Base-by-base conservation (phyloP, 2,329 filamentous ascomycete species). In the Xylariaceae sp. region DNA sequence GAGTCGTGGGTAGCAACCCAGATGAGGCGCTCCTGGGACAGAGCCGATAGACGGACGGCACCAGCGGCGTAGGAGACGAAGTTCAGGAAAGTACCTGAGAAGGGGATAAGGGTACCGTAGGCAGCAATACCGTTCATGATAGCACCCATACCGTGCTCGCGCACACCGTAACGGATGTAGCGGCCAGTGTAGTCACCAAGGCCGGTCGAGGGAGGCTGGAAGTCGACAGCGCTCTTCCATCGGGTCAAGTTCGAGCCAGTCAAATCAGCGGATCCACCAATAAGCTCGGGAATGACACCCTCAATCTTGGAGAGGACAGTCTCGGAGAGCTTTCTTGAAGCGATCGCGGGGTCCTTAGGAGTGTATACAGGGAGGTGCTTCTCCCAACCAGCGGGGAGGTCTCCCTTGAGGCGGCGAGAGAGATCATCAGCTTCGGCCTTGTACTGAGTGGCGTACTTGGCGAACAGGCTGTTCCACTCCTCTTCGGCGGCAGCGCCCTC, bases 1-100 rank as follows among this genome's bases (percentile, higher is more conserved):
- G 92, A 96, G 83, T 97, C 92, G 83, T 97, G 92, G 66, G 92
- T 97, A 69, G 94, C 92, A 67, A 97, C 83, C 86, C 94, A 95
- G 80, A 99, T 91, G 71, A 85, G 81, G 68, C 92, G 92, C 73
- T 91, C 82, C 74, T 89, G 91, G 46, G 91, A 95, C 65, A 99
- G 84, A 41, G 94, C 86, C 39, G 91, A 96, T 59, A 99, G 85
- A 76, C 94, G 92, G 71, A 97, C 87, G 68, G 94, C 87, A 76
- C 94, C 94, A 63, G 94, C 91, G 65, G 89, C 92, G 74, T 99
- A 99, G 30, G 92, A 97, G 65, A 97, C 91, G 75, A 99, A 99
- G 87, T 97, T 99, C 66, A 99, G 81, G 86, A 99, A 99, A 68
- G 94, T 97, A 76, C 94, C 94, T 64, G 85, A 85, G 66, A 91